These are phyloP conservation scores for Bipolaris zeicola DNA, from an alignment of 2,329 filamentous ascomycete genomes.

Conservation along the genomic window DNA sequence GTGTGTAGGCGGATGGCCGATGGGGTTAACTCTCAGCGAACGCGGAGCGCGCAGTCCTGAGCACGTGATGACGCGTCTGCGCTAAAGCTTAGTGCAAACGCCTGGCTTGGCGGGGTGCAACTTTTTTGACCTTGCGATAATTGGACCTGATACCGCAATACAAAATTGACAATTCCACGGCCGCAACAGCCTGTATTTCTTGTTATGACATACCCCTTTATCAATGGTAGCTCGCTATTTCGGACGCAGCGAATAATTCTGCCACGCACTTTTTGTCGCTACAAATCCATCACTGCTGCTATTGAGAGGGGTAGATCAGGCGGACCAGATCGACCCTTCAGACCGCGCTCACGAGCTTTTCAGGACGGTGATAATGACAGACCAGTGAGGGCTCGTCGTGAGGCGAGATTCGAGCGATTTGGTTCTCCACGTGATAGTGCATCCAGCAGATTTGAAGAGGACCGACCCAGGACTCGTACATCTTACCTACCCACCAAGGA, in stretches of 20 bases:
- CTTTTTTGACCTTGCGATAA: conserved; percentile 9
- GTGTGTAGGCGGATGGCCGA: background rate
- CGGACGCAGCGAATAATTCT: conserved; percentile 19
- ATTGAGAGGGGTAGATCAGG: conserved; percentile 38
- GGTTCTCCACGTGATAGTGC: conserved; percentile 9
- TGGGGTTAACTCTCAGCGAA: background rate
- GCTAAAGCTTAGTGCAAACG: conserved; percentile 4
- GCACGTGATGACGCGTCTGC: conserved; percentile 23
- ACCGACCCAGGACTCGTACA: background rate
- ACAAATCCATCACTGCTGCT: conserved; percentile 42
- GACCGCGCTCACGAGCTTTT: conserved; percentile 13
- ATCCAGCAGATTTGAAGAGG: conserved; percentile 6
- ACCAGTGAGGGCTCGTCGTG: conserved; percentile 6
- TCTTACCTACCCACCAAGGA: background rate
- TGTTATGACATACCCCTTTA: conserved; percentile 31
- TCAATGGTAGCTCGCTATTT: conserved; percentile 23
- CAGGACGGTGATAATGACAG: background rate
- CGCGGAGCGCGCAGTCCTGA: background rate
- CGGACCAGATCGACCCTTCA: conserved; percentile 16
- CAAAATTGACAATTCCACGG: background rate
- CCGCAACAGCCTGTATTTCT: background rate
- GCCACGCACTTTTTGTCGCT: conserved; percentile 28
- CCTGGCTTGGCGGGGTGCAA: conserved; percentile 9
- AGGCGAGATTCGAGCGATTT: conserved; percentile 14
- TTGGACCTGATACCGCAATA: background rate